Percentiles rank a stretch among this genome's conserved stretches.
Conservation (phyloP, 306 rosid genomes). For the Pyrus communis region DNA sequence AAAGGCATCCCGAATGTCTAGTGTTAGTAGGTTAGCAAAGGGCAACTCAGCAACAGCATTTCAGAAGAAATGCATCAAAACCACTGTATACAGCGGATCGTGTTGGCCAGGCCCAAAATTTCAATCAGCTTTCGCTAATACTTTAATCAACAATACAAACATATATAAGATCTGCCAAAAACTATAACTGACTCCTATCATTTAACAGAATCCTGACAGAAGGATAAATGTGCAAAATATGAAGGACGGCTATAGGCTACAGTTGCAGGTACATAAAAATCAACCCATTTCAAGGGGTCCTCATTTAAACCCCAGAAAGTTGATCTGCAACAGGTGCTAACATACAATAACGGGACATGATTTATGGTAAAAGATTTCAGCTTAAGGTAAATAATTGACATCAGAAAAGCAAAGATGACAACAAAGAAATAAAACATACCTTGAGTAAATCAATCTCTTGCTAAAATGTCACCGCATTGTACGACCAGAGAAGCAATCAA, state of each 20-base stretch:
- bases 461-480: conserved; percentile 40
- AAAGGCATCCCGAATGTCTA: not conserved
- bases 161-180: not conserved
- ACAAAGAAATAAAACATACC: conserved; percentile 42
- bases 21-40: not conserved
- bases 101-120: not conserved
- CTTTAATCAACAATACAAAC: not conserved
- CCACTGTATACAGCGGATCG: not conserved
- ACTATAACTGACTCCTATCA: not conserved
- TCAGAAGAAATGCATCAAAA: not conserved
- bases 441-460: conserved; percentile 98
- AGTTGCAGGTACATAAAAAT: not conserved
- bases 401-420: conserved; percentile 2
- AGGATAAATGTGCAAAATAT: not conserved
- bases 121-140: not conserved
- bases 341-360: not conserved
- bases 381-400: conserved; percentile 1
- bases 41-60: conserved; percentile 3
- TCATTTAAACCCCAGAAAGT: conserved; percentile 11
- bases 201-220: not conserved
- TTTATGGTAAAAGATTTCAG: conserved; percentile 1
- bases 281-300: not conserved
- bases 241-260: not conserved
- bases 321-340: conserved; percentile 1
- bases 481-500: conserved; percentile 24